A percentile compares a stretch with the other conserved stretches of the same genome.
Evolutionary conservation across 176 grass and related monocot genomes (phyloP).

Genomic region (Bolboschoenus planiculmis): DNA sequence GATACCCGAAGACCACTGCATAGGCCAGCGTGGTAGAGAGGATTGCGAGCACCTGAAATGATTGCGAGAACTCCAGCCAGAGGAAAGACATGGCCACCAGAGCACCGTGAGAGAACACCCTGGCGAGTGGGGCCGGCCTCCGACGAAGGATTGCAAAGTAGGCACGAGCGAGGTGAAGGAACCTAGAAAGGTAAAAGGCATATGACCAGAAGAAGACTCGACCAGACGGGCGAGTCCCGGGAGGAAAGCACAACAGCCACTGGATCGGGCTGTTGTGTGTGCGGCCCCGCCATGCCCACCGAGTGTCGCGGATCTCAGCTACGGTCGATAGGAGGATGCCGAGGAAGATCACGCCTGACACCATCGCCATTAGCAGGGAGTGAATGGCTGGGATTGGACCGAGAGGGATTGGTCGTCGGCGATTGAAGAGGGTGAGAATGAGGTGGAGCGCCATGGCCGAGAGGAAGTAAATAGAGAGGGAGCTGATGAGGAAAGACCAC

Average conservation of each 20-base stretch:
- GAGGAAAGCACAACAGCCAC: conserved; percentile 91
- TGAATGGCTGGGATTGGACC: conserved; percentile 56
- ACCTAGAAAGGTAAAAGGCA: conserved; percentile 91
- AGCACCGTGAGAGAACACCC: conserved; percentile 60
- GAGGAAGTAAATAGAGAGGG: conserved; percentile 44
- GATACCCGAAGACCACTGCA: conserved; percentile 54
- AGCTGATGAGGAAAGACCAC: conserved; percentile 65
- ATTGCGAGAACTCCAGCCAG: conserved; percentile 98
- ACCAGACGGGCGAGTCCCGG: conserved; percentile 61
- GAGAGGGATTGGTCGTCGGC: conserved; percentile 33
- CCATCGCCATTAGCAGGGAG: conserved; percentile 54
- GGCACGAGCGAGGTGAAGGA: conserved; percentile 68
- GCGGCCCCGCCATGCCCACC: conserved; percentile 82
- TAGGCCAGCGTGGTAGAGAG: conserved; percentile 64
- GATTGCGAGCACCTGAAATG: conserved; percentile 93
- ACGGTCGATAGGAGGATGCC: conserved; percentile 55
- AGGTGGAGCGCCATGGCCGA: conserved; percentile 34
- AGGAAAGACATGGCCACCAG: conserved; percentile 86
- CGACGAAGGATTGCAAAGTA: conserved; percentile 45
- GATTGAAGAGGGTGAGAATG: conserved; percentile 21
- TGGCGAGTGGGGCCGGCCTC: background rate
- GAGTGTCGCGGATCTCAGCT: conserved; percentile 82
- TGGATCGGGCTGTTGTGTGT: conserved; percentile 55
- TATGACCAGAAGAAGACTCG: conserved; percentile 99
- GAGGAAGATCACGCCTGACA: conserved; percentile 49